These are phyloP conservation scores for Pascua sp. DNA, from an alignment of 1,284 basidiomycete genomes.

Conservation along the genomic window DNA sequence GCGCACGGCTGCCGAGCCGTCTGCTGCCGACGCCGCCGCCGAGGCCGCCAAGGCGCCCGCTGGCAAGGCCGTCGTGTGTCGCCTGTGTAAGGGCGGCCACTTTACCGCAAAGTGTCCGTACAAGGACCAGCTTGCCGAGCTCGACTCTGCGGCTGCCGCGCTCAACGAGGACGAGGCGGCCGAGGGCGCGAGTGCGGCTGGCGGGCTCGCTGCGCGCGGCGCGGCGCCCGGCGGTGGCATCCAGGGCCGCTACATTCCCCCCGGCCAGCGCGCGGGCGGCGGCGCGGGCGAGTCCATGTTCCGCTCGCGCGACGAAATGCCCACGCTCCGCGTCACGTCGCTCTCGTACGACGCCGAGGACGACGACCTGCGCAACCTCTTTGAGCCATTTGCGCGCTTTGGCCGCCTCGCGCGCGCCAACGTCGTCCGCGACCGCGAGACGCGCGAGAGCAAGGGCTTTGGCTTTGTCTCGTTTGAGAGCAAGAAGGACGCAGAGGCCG, in stretches of 20 bases:
- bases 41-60: slow-evolving; percentile 68
- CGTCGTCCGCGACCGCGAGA: slow-evolving; percentile 92
- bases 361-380: slow-evolving; percentile 88
- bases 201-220: slow-evolving; percentile 17
- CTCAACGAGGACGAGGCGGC: slow-evolving; percentile 51
- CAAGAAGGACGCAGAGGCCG: slow-evolving; percentile 71
- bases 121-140: slow-evolving; percentile 78
- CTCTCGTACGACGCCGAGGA: slow-evolving; percentile 94
- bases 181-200: slow-evolving; percentile 19
- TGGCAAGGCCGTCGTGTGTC: slow-evolving; percentile 83
- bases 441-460: slow-evolving; percentile 82
- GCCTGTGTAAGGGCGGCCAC: slow-evolving; percentile 94
- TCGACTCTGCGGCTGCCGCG: slow-evolving; percentile 63
- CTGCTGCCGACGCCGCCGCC: slow-evolving; percentile 61
- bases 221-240: slow-evolving; percentile 14
- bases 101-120: slow-evolving; percentile 99
- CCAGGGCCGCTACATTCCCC: slow-evolving; percentile 84
- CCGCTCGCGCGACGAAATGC: slow-evolving; percentile 75
- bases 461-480: slow-evolving; percentile 81
- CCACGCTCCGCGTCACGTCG: slow-evolving; percentile 95
- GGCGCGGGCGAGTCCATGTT: slow-evolving; percentile 81
- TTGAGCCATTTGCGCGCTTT: slow-evolving; percentile 60
- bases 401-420: slow-evolving; percentile 85
- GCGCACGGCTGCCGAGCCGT: slow-evolving; percentile 62
- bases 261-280: slow-evolving; percentile 56